phyloP scores from a whole-genome alignment of 2,329 filamentous ascomycete genomes.

The Aspergillus aculeatinus region DNA sequence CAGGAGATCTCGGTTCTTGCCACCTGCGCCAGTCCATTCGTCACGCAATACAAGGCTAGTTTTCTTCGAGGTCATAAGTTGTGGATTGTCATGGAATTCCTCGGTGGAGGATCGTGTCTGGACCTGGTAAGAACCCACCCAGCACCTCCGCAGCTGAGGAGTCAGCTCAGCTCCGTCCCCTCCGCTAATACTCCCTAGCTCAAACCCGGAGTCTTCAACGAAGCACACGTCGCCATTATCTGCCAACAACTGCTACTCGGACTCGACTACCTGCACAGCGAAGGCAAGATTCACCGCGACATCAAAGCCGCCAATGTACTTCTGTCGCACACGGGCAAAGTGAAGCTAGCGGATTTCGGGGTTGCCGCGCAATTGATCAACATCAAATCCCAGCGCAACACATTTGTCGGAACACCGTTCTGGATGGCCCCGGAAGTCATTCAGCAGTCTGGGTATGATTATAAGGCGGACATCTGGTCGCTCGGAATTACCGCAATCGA shows the following conservation, averaged over 20 bases:
- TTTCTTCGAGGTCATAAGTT: constrained; percentile 95
- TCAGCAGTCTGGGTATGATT: constrained; percentile 78
- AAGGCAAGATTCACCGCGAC: constrained; percentile 94
- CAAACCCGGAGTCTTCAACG: constrained; percentile 84
- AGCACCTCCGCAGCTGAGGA: background rate
- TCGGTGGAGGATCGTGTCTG: constrained; percentile 91
- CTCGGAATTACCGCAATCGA: constrained; percentile 90
- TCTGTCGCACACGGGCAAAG: constrained; percentile 84
- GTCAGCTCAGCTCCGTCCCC: background rate
- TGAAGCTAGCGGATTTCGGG: constrained; percentile 96
- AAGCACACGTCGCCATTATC: constrained; percentile 89
- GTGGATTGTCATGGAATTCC: constrained; percentile 99
- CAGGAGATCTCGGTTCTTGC: constrained; percentile 94
- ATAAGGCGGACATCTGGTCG: constrained; percentile 92
- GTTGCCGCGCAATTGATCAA: constrained; percentile 95
- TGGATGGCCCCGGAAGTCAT: constrained; percentile 98
- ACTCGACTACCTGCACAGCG: constrained; percentile 87
- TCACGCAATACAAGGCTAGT: constrained; percentile 94
- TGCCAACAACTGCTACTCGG: constrained; percentile 87
- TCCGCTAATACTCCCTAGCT: constrained; percentile 54
- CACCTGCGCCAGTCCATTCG: constrained; percentile 89
- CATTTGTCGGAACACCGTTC: constrained; percentile 94
- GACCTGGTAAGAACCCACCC: constrained; percentile 66
- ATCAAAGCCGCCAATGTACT: constrained; percentile 96
- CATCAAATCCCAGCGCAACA: constrained; percentile 96